Base-by-base conservation (phyloP, 2,329 filamentous ascomycete genomes). In the Claviceps citrina region DNA sequence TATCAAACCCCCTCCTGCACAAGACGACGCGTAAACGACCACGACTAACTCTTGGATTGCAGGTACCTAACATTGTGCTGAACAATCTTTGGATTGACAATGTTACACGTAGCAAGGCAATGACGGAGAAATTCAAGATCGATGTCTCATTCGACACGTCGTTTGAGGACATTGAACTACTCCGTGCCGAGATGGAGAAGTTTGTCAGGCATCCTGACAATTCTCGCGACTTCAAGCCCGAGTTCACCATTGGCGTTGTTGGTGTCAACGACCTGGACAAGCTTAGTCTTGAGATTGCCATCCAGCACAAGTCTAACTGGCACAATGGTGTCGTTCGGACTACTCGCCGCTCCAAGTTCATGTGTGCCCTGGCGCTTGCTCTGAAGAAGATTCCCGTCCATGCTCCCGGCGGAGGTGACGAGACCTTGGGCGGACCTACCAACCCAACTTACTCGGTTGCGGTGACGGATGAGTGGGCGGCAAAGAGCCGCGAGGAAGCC, bases 51-150 rank as follows among this genome's bases (percentile, higher is more conserved):
- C 4, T 2, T 9, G 19, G 8, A 12, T 91, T 91, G 61, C 33
- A 93, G 62, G 78, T 93, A 2, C 87, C 91, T 31, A 96, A 98
- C 61, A 93, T 93, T 53, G 69, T 86, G 2, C 71, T 96, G 40
- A 96, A 96, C 67, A 81, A 76, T 39, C 65, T 87, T n/a, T 95
- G 86, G 82, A 79, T 98, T 41, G 89, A 96, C 58, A 98, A 98
- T 57, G 74, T 95, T 46, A 82, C 82, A 8, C 82, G 91, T 39
- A 89, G 83, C 56, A 87, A 85, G 58, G 79, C 86, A 36, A 95
- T 95, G 89, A 81, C 80, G 47, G 91, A 93, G 61, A 76, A 76
- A 38, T 70, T 96, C 39, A 75, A 79, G 9, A 67, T 96, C 38
- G 82, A 81, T 45, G 78, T 94, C 43, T 78, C 78, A 5, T 96